Evolutionary conservation across 2,329 filamentous ascomycete species (phyloP), one percentile per base, ranked within the genome.

Genomic region (Ascochyta rabiei): DNA sequence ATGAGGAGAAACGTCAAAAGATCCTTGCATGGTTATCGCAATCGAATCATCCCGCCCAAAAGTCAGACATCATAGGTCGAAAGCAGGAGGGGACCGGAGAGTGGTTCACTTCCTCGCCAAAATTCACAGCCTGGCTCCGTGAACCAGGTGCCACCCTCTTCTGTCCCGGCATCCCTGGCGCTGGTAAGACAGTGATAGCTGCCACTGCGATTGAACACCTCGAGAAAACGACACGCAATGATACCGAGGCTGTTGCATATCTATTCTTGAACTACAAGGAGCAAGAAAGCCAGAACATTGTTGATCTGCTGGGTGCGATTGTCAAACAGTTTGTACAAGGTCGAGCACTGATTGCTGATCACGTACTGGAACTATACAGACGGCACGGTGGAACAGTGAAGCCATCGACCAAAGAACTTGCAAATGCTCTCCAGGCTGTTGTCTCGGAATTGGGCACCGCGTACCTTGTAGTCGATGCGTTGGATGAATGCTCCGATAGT

Each of bases 181-280:
- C 67, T 24, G 66, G 68, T 16, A 70, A 72, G 48, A 72, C 68
- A 1, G 61, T 70, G 30, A 57, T 68, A 13, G 57, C 68, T 31
- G 56, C 67, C 3, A 64, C 61, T n/a, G 55, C 56, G n/a, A 57
- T 70, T 15, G 58, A 68, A 23, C 43, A 56, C 44, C 40, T 60
- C 19, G 28, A 9, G 26, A 26, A 21, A 10, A 23, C 8, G 15
- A 38, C n/a, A n/a, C 51, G 52, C 16, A 15, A 13, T 21, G 10
- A 12, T 21, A 10, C 48, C 19, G 4, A 15, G 3, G 3, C 28
- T 2, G 56, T 77, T 15, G 68, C 67, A 2, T 77, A 71, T 28
- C 8, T 74, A 1, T 77, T 70, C 39, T 75, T 65, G 48, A 70
- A 75, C 31, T 75, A 71, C 42, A 61, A 62, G 8, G 53, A 42